Base-by-base conservation (phyloP, 2,329 filamentous ascomycete genomes). In the Periconia digitata region DNA sequence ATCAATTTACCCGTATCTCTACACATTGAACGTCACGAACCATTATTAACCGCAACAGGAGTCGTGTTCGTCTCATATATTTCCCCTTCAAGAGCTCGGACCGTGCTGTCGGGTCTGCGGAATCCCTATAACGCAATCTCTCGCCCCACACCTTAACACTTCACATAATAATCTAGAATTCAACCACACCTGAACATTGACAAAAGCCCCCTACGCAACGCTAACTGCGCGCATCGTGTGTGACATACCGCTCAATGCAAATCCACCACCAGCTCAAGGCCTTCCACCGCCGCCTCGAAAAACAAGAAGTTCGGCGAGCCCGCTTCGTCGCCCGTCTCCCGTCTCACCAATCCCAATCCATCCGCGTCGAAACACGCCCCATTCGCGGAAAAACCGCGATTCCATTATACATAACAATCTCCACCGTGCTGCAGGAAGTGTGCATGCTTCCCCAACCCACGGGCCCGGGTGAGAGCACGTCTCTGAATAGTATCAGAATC, bases 371-470 rank as follows among this genome's bases (percentile, higher is more conserved):
- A 24, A 20, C 37, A 21, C 32, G 4, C 20, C 44, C 24, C 45
- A 47, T 47, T 49, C 46, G 42, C 32, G 46, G 46, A 49, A 49
- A 44, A 49, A 40, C 34, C 35, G 13, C 15, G 4, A 10, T 22
- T n/a, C n/a, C 41, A 34, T 35, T 43, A 5, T 34, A 24, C 36
- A 24, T 36, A 46, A 40, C 16, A 35, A 20, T 23, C 22, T 34
- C 27, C 27, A 27, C 8, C n/a, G 21, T 43, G 32, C 40, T 22
- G 46, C n/a, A 32, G 27, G 27, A 12, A 32, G 27, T 15, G 27
- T 32, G 27, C 27, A 32, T 27, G 24, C 24, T 32, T 16, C 8
- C 38, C 29, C 12, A 35, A 36, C 24, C 29, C 38, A 38, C 16
- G 13, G 16, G 21, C 20, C 42, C 22, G 34, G 42, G 27, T 32